A percentile compares a stretch with the other conserved stretches of the same genome.
These are phyloP conservation scores for Backusella parvicylindrica DNA, from an alignment of 192 early-diverging fungal species.

Conservation along the genomic window DNA sequence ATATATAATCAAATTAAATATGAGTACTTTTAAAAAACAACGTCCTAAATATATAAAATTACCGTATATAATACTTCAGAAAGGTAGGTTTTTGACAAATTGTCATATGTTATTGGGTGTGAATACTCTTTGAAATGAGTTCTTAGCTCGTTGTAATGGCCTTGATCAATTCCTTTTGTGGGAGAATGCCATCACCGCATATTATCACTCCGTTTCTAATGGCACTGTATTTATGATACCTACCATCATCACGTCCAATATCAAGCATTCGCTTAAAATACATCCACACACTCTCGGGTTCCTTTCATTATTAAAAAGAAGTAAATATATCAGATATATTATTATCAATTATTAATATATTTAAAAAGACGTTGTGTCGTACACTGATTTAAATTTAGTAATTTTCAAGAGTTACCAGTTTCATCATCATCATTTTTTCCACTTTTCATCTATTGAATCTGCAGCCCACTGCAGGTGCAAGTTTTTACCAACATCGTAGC, in stretches of 20 bases:
- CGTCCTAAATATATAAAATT: background rate
- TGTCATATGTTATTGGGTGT: background rate
- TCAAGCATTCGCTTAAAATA: background rate
- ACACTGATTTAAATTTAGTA: too few relatives aligned
- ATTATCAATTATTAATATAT: too few relatives aligned
- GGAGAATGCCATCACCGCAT: background rate
- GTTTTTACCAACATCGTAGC: too few relatives aligned
- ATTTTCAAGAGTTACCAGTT: too few relatives aligned
- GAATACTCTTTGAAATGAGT: background rate
- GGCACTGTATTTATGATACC: background rate
- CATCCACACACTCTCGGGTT: background rate
- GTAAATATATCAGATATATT: background rate
- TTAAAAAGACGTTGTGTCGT: too few relatives aligned
- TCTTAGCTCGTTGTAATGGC: background rate
- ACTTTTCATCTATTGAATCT: too few relatives aligned
- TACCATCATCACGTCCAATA: background rate
- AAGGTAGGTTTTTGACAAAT: background rate
- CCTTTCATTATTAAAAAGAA: background rate
- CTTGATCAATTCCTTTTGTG: background rate
- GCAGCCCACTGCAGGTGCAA: too few relatives aligned
- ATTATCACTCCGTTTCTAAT: background rate
- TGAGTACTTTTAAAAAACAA: background rate
- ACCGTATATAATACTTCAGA: background rate
- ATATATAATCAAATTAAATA: background rate
- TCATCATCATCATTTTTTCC: too few relatives aligned